Evolutionary conservation across 176 grass and related monocot genomes (phyloP), one percentile per base, ranked within the genome.

Genomic region (Pharus latifolius): DNA sequence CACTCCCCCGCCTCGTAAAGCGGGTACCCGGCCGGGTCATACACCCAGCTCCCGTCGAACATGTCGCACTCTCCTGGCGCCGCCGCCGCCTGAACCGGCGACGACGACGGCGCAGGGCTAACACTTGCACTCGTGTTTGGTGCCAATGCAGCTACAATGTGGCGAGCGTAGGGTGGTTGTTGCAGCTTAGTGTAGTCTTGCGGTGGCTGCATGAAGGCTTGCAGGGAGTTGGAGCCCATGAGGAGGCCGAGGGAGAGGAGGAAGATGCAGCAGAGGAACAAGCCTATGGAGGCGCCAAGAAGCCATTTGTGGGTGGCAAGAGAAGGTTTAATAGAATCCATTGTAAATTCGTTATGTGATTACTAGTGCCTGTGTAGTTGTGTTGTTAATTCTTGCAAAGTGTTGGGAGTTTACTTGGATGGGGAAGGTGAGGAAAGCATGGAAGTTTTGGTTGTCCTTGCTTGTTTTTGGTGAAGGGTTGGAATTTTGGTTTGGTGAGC

Each of bases 21-120:
- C 24, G 89, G 89, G 73, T 84, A 81, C 27, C 15, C 3, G 19
- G 19, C 51, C 45, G 54, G 37, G 37, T 87, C 77, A 32, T 18
- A 78, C 56, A 78, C 81, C 88, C 88, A 91, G 14, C 14, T 23
- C 25, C 88, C 84, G 26, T 84, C 64, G 50, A 88, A 78, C 49
- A 88, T 1, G 73, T 92, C 73, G 63, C 81, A 88, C 25, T 75
- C 41, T 7, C 29, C 13, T 5, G 23, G 31, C 17, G 20, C 24
- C 49, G 20, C 19, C n/a, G n/a, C n/a, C n/a, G n/a, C n/a, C n/a
- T n/a, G n/a, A n/a, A n/a, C n/a, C n/a, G n/a, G n/a, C n/a, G n/a
- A n/a, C n/a, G n/a, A n/a, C n/a, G n/a, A n/a, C n/a, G n/a, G n/a
- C n/a, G n/a, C n/a, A n/a, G n/a, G n/a, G n/a, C n/a, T n/a, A 3